Conservation (phyloP, 306 rosid genomes). For the Quercus agrifolia region DNA sequence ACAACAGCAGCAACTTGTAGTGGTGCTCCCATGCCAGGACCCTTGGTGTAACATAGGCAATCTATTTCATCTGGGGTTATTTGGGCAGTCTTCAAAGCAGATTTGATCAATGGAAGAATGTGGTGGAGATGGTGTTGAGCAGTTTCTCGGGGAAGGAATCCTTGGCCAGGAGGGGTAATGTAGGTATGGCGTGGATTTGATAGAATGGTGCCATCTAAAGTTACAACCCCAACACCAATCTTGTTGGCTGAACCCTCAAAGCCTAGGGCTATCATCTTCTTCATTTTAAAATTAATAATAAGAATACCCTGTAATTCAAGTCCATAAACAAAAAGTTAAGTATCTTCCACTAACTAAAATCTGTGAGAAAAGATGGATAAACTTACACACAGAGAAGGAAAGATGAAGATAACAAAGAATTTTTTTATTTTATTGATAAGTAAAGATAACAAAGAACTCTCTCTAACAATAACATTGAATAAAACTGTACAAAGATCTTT, state of each 20-base stretch:
- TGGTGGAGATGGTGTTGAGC: slow-evolving; percentile 87
- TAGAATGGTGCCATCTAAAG: slow-evolving; percentile 73
- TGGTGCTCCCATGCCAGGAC: slow-evolving; percentile 98
- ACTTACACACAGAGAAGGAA: too few relatives aligned
- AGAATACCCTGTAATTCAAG: too few relatives aligned
- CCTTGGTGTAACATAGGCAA: slow-evolving; percentile 87
- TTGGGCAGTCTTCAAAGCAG: slow-evolving; percentile 64
- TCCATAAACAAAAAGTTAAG: too few relatives aligned
- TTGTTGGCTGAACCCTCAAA: slow-evolving; percentile 96
- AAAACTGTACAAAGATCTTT: too few relatives aligned
- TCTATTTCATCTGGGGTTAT: slow-evolving; percentile 62
- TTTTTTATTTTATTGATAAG: too few relatives aligned
- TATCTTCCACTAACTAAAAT: too few relatives aligned
- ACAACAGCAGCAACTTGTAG: slow-evolving; percentile 82
- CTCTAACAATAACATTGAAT: too few relatives aligned
- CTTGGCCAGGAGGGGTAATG: slow-evolving; percentile 91
- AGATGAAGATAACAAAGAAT: too few relatives aligned
- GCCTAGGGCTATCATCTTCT: slow-evolving; percentile 74
- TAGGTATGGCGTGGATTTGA: slow-evolving; percentile 90
- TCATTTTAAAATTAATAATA: slow-evolving; percentile 27
- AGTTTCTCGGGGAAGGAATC: slow-evolving; percentile 89
- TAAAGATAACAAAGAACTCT: too few relatives aligned
- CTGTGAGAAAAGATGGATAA: too few relatives aligned
- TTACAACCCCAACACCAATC: slow-evolving; percentile 81
- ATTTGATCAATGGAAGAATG: slow-evolving; percentile 62